Conservation (phyloP, 352 stramenopile genomes). For the Phytophthora kernoviae region DNA sequence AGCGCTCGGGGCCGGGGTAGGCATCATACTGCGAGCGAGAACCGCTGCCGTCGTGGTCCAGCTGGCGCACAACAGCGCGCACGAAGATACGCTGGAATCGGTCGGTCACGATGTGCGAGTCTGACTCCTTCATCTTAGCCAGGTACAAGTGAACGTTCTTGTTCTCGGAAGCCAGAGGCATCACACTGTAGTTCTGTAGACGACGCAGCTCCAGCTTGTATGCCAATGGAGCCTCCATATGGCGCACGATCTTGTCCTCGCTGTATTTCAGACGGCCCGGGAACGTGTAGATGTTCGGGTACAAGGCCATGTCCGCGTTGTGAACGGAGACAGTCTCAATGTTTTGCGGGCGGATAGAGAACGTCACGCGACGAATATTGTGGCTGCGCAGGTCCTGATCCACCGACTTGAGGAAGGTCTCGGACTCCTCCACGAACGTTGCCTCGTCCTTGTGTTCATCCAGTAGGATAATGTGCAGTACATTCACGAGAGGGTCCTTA, state of each 20-base stretch:
- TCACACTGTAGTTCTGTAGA: constrained; percentile 98
- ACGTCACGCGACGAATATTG: constrained; percentile 90
- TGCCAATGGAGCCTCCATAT: constrained; percentile 98
- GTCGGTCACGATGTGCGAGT: constrained; percentile 84
- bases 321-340: constrained; percentile 35
- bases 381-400: constrained; percentile 58
- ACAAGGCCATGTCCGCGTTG: constrained; percentile 71
- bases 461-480: constrained; percentile 83
- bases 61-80: constrained; percentile 92
- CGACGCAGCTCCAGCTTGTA: constrained; percentile 99
- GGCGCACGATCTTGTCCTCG: constrained; percentile 97
- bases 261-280: constrained; percentile 90
- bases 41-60: constrained; percentile 79
- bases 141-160: constrained; percentile 99
- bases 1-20: constrained; percentile 94
- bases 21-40: constrained; percentile 89
- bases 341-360: constrained; percentile 76
- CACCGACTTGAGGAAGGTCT: constrained; percentile 72
- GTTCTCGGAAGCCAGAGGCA: constrained; percentile 91
- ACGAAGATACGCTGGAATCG: constrained; percentile 96
- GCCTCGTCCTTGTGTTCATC: constrained; percentile 70
- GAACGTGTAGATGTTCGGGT: constrained; percentile 92
- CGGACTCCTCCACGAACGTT: constrained; percentile 54
- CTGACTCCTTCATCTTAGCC: constrained; percentile 90
- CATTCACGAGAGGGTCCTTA: constrained; percentile 77